Percentiles rank a stretch among this genome's conserved stretches.
These are phyloP conservation scores for Noccaea caerulescens DNA, from an alignment of 345 rosid genomes.

Conservation along the genomic window DNA sequence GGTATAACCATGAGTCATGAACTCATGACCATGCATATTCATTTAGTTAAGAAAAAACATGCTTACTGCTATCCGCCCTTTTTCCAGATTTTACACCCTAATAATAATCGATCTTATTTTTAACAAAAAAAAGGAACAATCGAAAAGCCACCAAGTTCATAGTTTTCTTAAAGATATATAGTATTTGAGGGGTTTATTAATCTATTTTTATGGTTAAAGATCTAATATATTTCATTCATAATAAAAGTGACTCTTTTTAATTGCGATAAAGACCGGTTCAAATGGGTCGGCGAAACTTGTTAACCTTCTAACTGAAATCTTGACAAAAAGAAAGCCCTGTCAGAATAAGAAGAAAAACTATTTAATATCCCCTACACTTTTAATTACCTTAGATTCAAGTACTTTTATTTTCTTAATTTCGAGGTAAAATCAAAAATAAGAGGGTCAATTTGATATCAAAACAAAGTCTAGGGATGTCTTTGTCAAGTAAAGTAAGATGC, in stretches of 20 bases:
- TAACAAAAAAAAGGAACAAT: too few relatives aligned
- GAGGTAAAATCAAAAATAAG: neutral
- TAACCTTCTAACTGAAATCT: too few relatives aligned
- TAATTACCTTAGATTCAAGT: neutral
- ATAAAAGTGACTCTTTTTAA: neutral
- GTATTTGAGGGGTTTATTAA: neutral
- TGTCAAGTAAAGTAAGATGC: conserved; percentile 29
- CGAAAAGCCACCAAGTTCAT: neutral
- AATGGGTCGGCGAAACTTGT: conserved; percentile 6
- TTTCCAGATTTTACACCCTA: too few relatives aligned
- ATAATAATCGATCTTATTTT: too few relatives aligned
- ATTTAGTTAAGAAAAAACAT: too few relatives aligned
- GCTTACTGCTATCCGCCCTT: too few relatives aligned
- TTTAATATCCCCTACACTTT: neutral
- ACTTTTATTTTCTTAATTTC: neutral
- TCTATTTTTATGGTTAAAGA: neutral
- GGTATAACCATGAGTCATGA: too few relatives aligned
- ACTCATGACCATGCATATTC: neutral
- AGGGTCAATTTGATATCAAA: conserved; percentile 6
- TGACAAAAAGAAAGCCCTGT: too few relatives aligned
- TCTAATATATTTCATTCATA: neutral
- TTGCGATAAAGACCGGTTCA: conserved; percentile 13
- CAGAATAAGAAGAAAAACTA: too few relatives aligned
- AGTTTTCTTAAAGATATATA: neutral
- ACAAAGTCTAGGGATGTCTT: conserved; percentile 29